Evolutionary conservation across 2,329 filamentous ascomycete species (phyloP), one percentile per base, ranked within the genome.

Genomic region (Pseudogymnoascus sp.): DNA sequence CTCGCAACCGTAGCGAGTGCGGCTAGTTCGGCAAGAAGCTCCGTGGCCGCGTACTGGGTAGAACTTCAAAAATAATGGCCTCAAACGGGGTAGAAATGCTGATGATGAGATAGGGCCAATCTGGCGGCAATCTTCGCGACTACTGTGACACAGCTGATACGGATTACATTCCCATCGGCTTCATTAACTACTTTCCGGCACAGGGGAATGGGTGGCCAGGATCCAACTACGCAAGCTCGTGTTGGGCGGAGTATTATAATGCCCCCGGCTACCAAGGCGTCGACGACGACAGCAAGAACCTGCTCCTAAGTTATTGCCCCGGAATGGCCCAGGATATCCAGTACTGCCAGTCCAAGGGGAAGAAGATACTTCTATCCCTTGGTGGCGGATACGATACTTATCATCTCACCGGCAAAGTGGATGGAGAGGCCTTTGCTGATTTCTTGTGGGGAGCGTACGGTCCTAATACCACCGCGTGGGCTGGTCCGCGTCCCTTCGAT

Each of bases 151-250:
- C 76, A 59, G 66, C 74, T 1, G 70, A 68, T 21, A 73, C 78
- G 53, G 77, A 79, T 63, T 72, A 78, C 11, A 78, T 79, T 64
- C 71, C 77, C 11, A 69, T 79, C 4, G 77, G 73, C 2, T 79
- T 79, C 65, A 73, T 79, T 16, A 69, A 76, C 62, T 67, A 74
- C 3, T 79, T 79, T 66, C 75, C 76, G 11, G 69, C 72, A 5
- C 74, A 78, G 64, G 75, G 72, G 18, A 75, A 79, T 61, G 77
- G 77, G 16, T 72, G 73, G 37, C 75, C 76, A 1, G 75, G 73
- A 1, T 71, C 75, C 37, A 76, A 78, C 66, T 77, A 77, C 63
- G 77, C 76, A 4, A 78, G 78, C 63, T 72, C 75, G 59, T 79
- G 77, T 66, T 74, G 72, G 42, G 67, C 67, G 14, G 65, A 68